A percentile compares a stretch with the other conserved stretches of the same genome.
These are phyloP conservation scores for Cochlearia excelsa DNA, from an alignment of 345 rosid species.

Conservation along the genomic window DNA sequence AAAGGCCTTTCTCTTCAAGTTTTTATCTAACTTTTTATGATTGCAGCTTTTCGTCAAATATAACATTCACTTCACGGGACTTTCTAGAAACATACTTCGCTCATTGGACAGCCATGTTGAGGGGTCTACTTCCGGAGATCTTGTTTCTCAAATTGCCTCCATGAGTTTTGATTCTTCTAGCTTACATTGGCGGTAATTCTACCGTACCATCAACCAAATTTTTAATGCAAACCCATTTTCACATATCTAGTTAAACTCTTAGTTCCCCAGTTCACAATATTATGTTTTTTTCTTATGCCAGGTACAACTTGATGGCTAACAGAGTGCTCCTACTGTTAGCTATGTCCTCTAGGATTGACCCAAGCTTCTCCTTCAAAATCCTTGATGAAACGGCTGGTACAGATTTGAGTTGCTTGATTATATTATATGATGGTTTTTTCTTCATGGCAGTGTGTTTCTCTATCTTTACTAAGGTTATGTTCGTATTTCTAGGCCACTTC, in stretches of 20 bases:
- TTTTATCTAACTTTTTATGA: conserved; percentile 11
- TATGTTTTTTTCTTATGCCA: conserved; percentile 31
- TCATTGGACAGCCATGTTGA: conserved; percentile 54
- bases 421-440: conserved; percentile 8
- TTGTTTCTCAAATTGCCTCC: conserved; percentile 81
- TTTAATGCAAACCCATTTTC: conserved; percentile 4
- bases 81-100: conserved; percentile 74
- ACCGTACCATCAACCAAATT: conserved; percentile 11
- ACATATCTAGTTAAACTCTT: conserved; percentile 10
- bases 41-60: conserved; percentile 96
- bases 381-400: conserved; percentile 84
- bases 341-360: conserved; percentile 74
- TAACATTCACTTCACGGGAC: conserved; percentile 89
- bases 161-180: conserved; percentile 87
- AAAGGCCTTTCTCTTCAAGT: not conserved
- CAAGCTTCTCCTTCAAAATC: conserved; percentile 65
- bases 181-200: conserved; percentile 91
- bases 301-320: conserved; percentile 99
- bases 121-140: conserved; percentile 62
- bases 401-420: conserved; percentile 32
- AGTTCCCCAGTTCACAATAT: conserved; percentile 21
- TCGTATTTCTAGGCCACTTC: conserved; percentile 72
- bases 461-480: conserved; percentile 21
- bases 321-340: conserved; percentile 90
- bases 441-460: conserved; percentile 17